A percentile compares a stretch with the other conserved stretches of the same genome.
Conservation (phyloP, 1,284 basidiomycete species). For the Apiotrichum montevideense region DNA sequence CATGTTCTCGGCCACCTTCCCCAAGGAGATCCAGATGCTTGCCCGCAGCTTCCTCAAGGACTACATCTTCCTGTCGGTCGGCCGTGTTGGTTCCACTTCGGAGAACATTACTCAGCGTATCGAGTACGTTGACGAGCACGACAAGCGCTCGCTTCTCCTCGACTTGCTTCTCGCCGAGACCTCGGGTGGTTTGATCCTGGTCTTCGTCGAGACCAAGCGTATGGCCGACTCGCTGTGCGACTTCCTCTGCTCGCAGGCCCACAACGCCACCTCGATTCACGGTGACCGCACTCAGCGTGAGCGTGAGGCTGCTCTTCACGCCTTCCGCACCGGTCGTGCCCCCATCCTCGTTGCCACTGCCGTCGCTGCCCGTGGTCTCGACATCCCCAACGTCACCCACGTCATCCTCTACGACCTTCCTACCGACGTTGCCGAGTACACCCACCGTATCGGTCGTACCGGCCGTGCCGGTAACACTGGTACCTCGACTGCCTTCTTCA, state of each 20-base stretch:
- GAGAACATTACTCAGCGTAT: slow-evolving; percentile 99
- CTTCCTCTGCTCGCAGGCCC: slow-evolving; percentile 78
- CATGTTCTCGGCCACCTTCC: slow-evolving; percentile 99
- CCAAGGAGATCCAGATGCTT: slow-evolving; percentile 95
- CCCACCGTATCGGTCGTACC: slow-evolving; percentile 97
- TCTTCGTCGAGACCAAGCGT: slow-evolving; percentile 99
- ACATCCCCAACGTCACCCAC: slow-evolving; percentile 99
- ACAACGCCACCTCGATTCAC: slow-evolving; percentile 94
- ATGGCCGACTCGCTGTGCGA: slow-evolving; percentile 99
- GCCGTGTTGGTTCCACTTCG: slow-evolving; percentile 94
- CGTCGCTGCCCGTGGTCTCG: slow-evolving; percentile 96
- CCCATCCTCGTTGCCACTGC: slow-evolving; percentile 97
- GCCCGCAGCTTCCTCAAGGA: slow-evolving; percentile 90
- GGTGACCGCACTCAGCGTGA: slow-evolving; percentile 97
- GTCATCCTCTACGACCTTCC: slow-evolving; percentile 96
- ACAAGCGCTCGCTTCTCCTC: slow-evolving; percentile 94
- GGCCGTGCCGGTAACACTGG: slow-evolving; percentile 99
- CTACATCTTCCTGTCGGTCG: slow-evolving; percentile 97
- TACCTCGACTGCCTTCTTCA: slow-evolving; percentile 90
- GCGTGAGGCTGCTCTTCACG: slow-evolving; percentile 89
- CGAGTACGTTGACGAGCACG: slow-evolving; percentile 95
- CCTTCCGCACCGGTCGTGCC: slow-evolving; percentile 90
- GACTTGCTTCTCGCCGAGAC: slow-evolving; percentile 82
- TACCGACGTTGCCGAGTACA: slow-evolving; percentile 97
- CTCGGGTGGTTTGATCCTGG: slow-evolving; percentile 74